Evolutionary conservation across 495 filamentous ascomycete species (phyloP).

Genomic region (Mycothermus thermophilus): DNA sequence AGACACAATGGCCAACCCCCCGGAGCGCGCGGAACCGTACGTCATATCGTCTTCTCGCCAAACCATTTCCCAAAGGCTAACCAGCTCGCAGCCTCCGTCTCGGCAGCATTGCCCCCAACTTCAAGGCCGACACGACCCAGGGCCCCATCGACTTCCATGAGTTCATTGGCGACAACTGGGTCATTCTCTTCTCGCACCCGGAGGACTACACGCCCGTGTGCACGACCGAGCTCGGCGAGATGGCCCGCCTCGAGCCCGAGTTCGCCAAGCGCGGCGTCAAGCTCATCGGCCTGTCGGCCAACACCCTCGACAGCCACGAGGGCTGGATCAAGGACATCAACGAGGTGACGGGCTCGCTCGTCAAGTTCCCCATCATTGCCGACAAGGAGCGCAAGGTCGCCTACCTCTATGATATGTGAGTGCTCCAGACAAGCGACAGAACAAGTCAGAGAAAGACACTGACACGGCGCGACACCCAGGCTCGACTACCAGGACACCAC

Average conservation of each 20-base stretch:
- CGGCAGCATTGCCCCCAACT: constrained; percentile 81
- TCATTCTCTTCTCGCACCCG: constrained; percentile 93
- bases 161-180: constrained; percentile 89
- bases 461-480: constrained; percentile 29
- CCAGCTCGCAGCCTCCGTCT: constrained; percentile 54
- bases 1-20: too few relatives aligned
- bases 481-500: constrained; percentile 62
- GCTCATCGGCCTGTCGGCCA: constrained; percentile 87
- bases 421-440: constrained; percentile 1
- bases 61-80: too few relatives aligned
- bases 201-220: constrained; percentile 91
- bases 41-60: too few relatives aligned
- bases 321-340: constrained; percentile 94
- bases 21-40: too few relatives aligned
- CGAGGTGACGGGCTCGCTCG: constrained; percentile 68
- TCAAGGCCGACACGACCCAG: constrained; percentile 80
- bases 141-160: constrained; percentile 95
- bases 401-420: constrained; percentile 86
- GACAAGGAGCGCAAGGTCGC: constrained; percentile 93
- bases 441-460: too few relatives aligned
- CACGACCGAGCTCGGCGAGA: constrained; percentile 97
- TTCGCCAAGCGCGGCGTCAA: constrained; percentile 89
- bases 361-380: constrained; percentile 92
- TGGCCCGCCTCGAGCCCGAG: constrained; percentile 90
- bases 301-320: constrained; percentile 51